Base-by-base conservation (phyloP, 1,139 yeast genomes). In the Candida sanyaensis region DNA sequence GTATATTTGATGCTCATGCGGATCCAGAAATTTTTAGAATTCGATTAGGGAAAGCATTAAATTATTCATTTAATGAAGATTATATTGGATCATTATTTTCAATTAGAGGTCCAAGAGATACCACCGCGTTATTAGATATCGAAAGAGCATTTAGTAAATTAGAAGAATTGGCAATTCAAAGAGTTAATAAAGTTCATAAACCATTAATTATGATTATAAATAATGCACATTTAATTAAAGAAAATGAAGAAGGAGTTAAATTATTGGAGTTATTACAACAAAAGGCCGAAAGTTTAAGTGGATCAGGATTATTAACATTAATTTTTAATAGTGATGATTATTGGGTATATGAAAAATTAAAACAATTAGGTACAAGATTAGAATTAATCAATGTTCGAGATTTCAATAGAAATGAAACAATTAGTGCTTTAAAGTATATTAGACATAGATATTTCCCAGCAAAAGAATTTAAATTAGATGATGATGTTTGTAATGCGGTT, bases 81-180 rank as follows among this genome's bases (percentile, higher is more conserved):
- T 88, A 88, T 61, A 83, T 88, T 51, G 96, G 96, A 0, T 83
- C 92, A 0, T 68, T 88, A 48, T 88, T 88, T 55, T 84, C 90
- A n/a, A 86, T 88, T 46, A 69, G 89, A 38, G 96, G 96, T 0
- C 96, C 96, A 6, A 74, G 96, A 52, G 96, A 88, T 55, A 86
- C 96, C 6, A 86, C 93, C 0, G 95, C 96, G 0, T 66, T 88
- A 45, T 69, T 88, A 41, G 96, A 88, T 61, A 88, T 88, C 48
- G 96, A 88, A 62, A 71, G 96, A 44, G 96, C 95, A 0, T 86
- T 88, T 64, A 80, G 83, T 52, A 86, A 85, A 55, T 67, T 88
- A 17, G 96, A 88, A 58, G 83, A 83, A 54, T 85, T 88, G 40
- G 93, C 96, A 0, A 70, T 86, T 2, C 61, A 67, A 41, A 69